A percentile compares a stretch with the other conserved stretches of the same genome.
phyloP scores from a whole-genome alignment of 495 filamentous ascomycete species.

The Aeminium ludgeri region DNA sequence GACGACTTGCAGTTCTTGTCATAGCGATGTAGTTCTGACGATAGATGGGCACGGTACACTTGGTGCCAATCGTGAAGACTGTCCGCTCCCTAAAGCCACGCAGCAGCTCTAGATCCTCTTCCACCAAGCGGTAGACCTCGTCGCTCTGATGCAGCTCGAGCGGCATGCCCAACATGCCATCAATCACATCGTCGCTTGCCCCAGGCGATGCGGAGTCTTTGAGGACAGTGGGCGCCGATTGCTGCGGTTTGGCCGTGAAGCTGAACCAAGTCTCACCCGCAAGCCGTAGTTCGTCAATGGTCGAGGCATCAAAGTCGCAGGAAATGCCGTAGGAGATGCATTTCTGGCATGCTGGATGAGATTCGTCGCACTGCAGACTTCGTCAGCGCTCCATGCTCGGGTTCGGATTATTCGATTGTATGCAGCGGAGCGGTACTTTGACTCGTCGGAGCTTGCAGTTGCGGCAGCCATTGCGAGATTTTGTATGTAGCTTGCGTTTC shows the following conservation, averaged over 20 bases:
- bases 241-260: neutral
- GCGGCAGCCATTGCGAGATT: conserved; percentile 29
- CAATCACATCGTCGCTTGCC: conserved; percentile 1
- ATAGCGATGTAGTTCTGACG: conserved; percentile 14
- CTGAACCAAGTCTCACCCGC: conserved; percentile 19
- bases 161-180: conserved; percentile 8
- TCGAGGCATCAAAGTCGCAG: conserved; percentile 26
- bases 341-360: conserved; percentile 26
- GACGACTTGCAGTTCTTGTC: neutral
- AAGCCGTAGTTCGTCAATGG: conserved; percentile 22
- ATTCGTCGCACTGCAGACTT: conserved; percentile 31
- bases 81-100: conserved; percentile 26
- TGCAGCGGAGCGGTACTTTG: conserved; percentile 21
- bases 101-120: conserved; percentile 19
- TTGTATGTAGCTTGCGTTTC: conserved; percentile 28
- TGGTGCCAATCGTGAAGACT: conserved; percentile 25
- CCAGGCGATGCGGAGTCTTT: conserved; percentile 4
- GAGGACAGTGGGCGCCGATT: conserved; percentile 7
- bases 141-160: conserved; percentile 13
- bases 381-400: neutral
- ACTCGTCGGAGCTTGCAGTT: conserved; percentile 34
- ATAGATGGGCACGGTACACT: conserved; percentile 17
- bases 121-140: conserved; percentile 18
- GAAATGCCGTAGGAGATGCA: conserved; percentile 28
- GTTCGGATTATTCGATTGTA: neutral